Base-by-base conservation (phyloP, 1,139 yeast genomes). In the Hansenula anomala region DNA sequence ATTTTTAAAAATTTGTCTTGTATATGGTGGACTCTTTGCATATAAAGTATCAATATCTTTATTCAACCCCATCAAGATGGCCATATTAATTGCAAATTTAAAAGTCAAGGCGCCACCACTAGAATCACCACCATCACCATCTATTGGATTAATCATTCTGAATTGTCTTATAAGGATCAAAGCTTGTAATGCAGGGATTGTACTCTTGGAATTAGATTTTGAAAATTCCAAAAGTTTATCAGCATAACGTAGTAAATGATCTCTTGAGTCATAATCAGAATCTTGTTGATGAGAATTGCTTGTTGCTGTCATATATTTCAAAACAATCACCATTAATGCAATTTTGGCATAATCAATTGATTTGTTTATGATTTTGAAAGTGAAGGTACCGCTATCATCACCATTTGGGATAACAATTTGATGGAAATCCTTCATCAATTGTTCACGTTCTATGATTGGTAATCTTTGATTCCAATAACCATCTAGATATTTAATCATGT, bases 31-130 rank as follows among this genome's bases (percentile, higher is more conserved):
- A 22, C 54, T 52, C 10, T 36, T 42, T 2, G 40, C 14, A 33
- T 55, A 61, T 2, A 56, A 20, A 4, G 32, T 28, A 11, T 49
- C 49, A 13, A 61, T 52, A 36, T 61, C 49, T 14, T 49, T 44
- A 35, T 62, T 54, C 14, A 64, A 42, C 1, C 67, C 66, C 40
- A 63, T 37, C 0, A 51, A 35, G 6, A 55, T 29, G 0, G 61
- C 56, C 42, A 58, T 52, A 16, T 44, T 42, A 4, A 55, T 40
- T 16, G 62, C 48, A 2, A 43, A 30, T 24, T 48, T 51, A 10
- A 52, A 42, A 2, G 57, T 15, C 40, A 58, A 51, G 0, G 60
- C 38, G 20, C 52, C 51, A 34, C 60, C 41, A 13, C 43, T 38
- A 6, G 44, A 47, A 35, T 51, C 55, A 19, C 55, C 50, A 23